Conservation (phyloP, 768 basidiomycete species). For the Mycena indigotica region DNA sequence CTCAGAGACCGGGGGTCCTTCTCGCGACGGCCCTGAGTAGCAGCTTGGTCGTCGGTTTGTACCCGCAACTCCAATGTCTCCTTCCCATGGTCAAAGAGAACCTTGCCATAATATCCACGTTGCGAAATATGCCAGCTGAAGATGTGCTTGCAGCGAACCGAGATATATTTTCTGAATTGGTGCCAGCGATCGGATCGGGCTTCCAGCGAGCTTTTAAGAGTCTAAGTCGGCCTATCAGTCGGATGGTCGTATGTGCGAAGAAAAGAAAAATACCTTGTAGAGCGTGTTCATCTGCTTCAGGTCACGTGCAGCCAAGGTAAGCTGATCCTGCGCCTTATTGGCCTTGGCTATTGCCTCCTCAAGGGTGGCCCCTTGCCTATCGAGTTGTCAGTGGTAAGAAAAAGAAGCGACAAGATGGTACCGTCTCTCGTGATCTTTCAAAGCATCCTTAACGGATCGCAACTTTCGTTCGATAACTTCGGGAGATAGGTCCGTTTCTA, state of each 20-base stretch:
- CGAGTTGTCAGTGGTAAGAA: slow-evolving; percentile 6
- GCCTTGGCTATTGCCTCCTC: slow-evolving; percentile 77
- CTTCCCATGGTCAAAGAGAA: slow-evolving; percentile 80
- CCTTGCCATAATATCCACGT: slow-evolving; percentile 88
- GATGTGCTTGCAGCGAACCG: slow-evolving; percentile 80
- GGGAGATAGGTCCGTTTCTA: slow-evolving; percentile 58
- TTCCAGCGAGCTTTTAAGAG: slow-evolving; percentile 64
- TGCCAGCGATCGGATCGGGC: slow-evolving; percentile 77
- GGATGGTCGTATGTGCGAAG: not conserved
- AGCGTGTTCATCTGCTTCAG: slow-evolving; percentile 63
- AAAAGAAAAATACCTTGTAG: slow-evolving; percentile 66
- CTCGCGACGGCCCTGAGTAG: slow-evolving; percentile 52
- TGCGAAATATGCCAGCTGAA: slow-evolving; percentile 82
- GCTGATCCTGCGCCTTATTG: slow-evolving; percentile 58
- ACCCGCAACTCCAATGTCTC: slow-evolving; percentile 69
- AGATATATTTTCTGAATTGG: slow-evolving; percentile 84
- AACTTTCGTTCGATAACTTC: slow-evolving; percentile 62
- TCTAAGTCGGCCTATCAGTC: too few relatives aligned
- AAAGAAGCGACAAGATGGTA: slow-evolving; percentile 29
- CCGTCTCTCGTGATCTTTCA: slow-evolving; percentile 69
- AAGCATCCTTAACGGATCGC: slow-evolving; percentile 60
- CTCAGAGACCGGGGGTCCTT: slow-evolving; percentile 86
- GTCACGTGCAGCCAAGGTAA: slow-evolving; percentile 62
- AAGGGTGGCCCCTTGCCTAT: slow-evolving; percentile 73
- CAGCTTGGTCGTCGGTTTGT: slow-evolving; percentile 78